A percentile compares a stretch with the other conserved stretches of the same genome.
phyloP scores from a whole-genome alignment of 2,329 filamentous ascomycete genomes.

The Pleurostoma richardsiae region DNA sequence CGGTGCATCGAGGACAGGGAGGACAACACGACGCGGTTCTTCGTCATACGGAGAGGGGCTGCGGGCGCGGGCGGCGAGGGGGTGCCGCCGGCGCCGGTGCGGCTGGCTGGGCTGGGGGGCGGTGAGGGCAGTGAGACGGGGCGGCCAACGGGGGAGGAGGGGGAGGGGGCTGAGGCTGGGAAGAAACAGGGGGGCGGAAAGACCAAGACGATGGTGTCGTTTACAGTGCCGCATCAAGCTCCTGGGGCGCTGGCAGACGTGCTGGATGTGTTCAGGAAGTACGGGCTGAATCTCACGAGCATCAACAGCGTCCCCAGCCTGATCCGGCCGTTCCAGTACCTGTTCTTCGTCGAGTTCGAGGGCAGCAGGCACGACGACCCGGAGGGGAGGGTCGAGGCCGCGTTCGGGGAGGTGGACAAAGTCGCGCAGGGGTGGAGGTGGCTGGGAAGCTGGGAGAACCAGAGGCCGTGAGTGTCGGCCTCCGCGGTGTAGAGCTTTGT shows the following conservation, averaged over 20 bases:
- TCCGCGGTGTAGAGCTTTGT: too few species aligned
- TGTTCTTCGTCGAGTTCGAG: conserved; percentile 91
- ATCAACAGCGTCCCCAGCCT: conserved; percentile 84
- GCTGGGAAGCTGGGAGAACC: conserved; percentile 62
- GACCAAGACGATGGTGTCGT: conserved; percentile 75
- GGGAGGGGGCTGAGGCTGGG: background rate
- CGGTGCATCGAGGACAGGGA: conserved; percentile 65
- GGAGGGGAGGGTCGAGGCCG: conserved; percentile 53
- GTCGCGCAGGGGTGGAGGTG: conserved; percentile 62
- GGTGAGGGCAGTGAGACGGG: background rate
- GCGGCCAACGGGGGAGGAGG: too few species aligned
- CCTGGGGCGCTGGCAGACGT: conserved; percentile 82
- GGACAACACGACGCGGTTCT: conserved; percentile 77
- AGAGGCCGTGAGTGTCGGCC: conserved; percentile 12
- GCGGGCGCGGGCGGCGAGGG: background rate
- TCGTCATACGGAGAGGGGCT: conserved; percentile 48
- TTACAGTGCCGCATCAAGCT: conserved; percentile 71
- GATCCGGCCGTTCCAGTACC: conserved; percentile 75
- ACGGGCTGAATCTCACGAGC: conserved; percentile 77
- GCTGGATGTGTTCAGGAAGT: conserved; percentile 69
- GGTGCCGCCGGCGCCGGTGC: background rate
- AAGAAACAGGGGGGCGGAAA: background rate
- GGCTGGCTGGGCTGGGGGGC: background rate
- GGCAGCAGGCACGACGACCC: conserved; percentile 51
- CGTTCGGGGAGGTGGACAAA: conserved; percentile 50